A percentile compares a stretch with the other conserved stretches of the same genome.
These are phyloP conservation scores for Penicillium taxi DNA, from an alignment of 495 filamentous ascomycete genomes.

Conservation along the genomic window DNA sequence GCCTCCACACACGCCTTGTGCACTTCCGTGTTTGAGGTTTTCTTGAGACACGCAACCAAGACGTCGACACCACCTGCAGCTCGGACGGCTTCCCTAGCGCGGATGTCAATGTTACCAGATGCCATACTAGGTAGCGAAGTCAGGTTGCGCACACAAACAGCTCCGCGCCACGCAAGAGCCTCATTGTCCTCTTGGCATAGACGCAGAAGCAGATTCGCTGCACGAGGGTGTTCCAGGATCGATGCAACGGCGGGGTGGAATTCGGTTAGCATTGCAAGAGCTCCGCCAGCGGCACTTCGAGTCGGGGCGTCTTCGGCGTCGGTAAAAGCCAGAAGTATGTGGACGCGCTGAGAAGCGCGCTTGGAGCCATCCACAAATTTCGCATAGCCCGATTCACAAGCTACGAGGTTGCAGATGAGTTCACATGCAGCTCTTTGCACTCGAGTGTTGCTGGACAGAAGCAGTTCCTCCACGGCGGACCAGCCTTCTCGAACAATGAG, in stretches of 20 bases:
- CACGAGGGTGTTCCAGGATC: conserved; percentile 59
- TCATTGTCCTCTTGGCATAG: conserved; percentile 70
- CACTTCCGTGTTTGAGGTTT: conserved; percentile 53
- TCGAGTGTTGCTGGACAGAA: conserved; percentile 66
- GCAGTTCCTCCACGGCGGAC: conserved; percentile 68
- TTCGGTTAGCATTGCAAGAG: conserved; percentile 72
- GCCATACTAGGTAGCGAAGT: conserved; percentile 33
- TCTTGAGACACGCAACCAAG: conserved; percentile 56
- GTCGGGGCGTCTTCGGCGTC: conserved; percentile 77
- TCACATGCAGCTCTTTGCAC: conserved; percentile 80
- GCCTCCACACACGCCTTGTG: conserved; percentile 56
- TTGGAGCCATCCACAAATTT: conserved; percentile 65
- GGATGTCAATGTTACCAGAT: conserved; percentile 33
- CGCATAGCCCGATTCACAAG: conserved; percentile 61
- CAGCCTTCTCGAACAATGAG: conserved; percentile 65
- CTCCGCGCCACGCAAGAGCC: conserved; percentile 67
- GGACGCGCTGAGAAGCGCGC: conserved; percentile 61
- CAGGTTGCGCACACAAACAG: conserved; percentile 58
- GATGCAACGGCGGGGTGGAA: conserved; percentile 64
- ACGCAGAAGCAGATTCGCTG: conserved; percentile 59
- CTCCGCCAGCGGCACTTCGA: conserved; percentile 77
- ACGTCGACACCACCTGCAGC: conserved; percentile 48
- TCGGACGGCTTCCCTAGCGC: conserved; percentile 33
- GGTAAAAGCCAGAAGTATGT: conserved; percentile 76
- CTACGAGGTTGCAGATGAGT: conserved; percentile 86